Evolutionary conservation across 2,329 filamentous ascomycete species (phyloP), one percentile per base, ranked within the genome.

Genomic region (Pseudogymnoascus verrucosus): DNA sequence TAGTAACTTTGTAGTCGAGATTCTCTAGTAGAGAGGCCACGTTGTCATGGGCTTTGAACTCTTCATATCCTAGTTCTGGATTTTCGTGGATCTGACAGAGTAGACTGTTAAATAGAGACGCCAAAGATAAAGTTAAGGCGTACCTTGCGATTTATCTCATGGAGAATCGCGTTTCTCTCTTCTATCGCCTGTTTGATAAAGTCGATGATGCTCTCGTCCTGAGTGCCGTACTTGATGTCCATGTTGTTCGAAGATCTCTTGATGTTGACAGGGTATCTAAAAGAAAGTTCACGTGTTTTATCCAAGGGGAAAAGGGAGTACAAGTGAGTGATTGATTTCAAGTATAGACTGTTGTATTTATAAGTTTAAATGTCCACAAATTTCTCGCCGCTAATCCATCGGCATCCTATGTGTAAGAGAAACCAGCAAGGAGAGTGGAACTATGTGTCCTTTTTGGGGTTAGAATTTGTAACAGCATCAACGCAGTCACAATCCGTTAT

Each of bases 61-160:
- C 82, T 62, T 82, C 69, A 68, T 79, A 84, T 2, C 76, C 78
- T 0, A 81, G 71, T 68, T 85, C 82, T 0, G 82, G 82, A 63
- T 83, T 75, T n/a, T 74, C 73, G 68, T 75, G 76, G 61, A 80
- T 79, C 76, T 78, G 23, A 21, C 37, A 40, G 37, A 40, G 37
- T 40, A 60, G n/a, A 16, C 39, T n/a, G 21, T 61, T 60, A 63
- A 54, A 62, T 16, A 36, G 11, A n/a, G 10, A 37, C 31, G 26
- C 34, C 6, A 39, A 61, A 26, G 14, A 21, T 19, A 21, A 26
- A 31, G 37, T 16, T 37, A 40, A 26, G 21, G 31, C 31, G 31
- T 61, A 61, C 59, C 26, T 39, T 61, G n/a, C 23, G 59, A 26
- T 40, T 37, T 39, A 61, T 61, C 21, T 61, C 59, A 39, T 40